phyloP scores from a whole-genome alignment of 441 rosid species.

The Sinapis alba region DNA sequence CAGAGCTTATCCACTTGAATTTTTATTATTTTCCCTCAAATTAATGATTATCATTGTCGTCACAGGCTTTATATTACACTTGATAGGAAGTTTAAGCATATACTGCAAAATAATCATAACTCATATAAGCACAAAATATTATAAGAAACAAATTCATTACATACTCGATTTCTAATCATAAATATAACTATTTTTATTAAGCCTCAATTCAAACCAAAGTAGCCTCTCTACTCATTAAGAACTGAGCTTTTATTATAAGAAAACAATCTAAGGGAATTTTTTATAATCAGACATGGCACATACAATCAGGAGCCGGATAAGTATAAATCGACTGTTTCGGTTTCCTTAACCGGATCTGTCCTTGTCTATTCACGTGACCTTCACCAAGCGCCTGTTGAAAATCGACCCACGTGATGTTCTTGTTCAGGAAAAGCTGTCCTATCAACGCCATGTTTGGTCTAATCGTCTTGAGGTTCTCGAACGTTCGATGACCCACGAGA shows the following conservation, averaged over 20 bases:
- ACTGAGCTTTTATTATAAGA: not conserved
- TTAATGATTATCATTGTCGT: not conserved
- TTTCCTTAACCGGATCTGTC: conserved; percentile 76
- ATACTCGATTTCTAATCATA: not conserved
- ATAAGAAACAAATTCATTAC: not conserved
- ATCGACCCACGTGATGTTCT: conserved; percentile 76
- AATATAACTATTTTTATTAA: conserved; percentile 9
- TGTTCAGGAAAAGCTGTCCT: conserved; percentile 86
- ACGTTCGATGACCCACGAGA: conserved; percentile 88
- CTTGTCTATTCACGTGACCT: conserved; percentile 92
- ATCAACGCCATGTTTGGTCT: conserved; percentile 86
- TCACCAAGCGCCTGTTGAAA: conserved; percentile 72
- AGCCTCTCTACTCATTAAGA: conserved; percentile 27
- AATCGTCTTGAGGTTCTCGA: conserved; percentile 78
- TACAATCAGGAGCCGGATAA: conserved; percentile 98
- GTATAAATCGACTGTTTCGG: conserved; percentile 87
- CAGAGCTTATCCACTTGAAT: not conserved
- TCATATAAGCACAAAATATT: not conserved
- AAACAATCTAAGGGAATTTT: not conserved
- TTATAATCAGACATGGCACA: conserved; percentile 66
- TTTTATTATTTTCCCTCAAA: not conserved
- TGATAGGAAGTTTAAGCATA: not conserved
- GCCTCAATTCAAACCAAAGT: conserved; percentile 4
- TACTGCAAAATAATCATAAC: not conserved
- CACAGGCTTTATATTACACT: not conserved